These are phyloP conservation scores for Brassica hybrid DNA, from an alignment of 441 rosid species.

Conservation along the genomic window DNA sequence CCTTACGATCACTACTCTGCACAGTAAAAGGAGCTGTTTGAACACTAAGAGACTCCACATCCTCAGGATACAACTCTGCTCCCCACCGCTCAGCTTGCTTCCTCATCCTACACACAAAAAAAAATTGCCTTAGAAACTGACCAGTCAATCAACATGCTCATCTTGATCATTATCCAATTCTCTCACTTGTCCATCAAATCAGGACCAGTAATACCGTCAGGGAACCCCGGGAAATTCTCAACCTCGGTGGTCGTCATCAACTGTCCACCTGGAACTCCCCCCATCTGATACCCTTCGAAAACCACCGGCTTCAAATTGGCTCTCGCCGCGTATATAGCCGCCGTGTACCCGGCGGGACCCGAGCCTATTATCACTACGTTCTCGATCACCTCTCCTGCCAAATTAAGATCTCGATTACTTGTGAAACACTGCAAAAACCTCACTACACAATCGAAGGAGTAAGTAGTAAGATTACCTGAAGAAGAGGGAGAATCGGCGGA, in stretches of 20 bases:
- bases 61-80: constrained; percentile 91
- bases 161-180: background rate
- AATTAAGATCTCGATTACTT: constrained; percentile 23
- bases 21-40: constrained; percentile 75
- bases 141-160: background rate
- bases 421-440: no score
- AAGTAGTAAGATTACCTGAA: constrained; percentile 44
- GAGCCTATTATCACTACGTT: constrained; percentile 93
- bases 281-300: constrained; percentile 96
- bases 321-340: constrained; percentile 96
- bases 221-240: constrained; percentile 98
- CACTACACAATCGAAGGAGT: background rate
- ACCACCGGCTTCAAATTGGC: constrained; percentile 98
- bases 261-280: constrained; percentile 99
- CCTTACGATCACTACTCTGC: constrained; percentile 87
- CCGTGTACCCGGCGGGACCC: constrained; percentile 98
- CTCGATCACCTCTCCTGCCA: constrained; percentile 78
- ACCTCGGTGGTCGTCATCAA: constrained; percentile 98
- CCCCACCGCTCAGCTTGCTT: constrained; percentile 99
- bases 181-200: constrained; percentile 95
- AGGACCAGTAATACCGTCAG: constrained; percentile 97
- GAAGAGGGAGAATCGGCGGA: constrained; percentile 51
- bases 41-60: constrained; percentile 78
- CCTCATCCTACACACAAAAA: constrained; percentile 68
- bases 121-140: constrained; percentile 1